Base-by-base conservation (phyloP, 2,329 filamentous ascomycete species). In the Onygena corvina region DNA sequence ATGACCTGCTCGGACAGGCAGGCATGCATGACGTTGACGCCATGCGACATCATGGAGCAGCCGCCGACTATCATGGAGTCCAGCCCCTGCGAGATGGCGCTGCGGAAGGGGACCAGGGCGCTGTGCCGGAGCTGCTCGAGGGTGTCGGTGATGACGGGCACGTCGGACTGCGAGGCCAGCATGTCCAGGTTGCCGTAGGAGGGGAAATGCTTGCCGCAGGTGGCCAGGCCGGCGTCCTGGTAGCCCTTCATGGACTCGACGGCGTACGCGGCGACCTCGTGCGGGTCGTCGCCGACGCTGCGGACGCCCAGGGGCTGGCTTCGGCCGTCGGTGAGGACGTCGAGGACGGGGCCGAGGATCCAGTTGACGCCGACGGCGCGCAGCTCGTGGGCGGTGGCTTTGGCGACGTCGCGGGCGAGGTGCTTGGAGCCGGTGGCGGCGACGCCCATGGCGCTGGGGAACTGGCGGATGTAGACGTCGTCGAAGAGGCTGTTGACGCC, bases 21-120 rank as follows among this genome's bases (percentile, higher is more conserved):
- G 25, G 90, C 90, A 64, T 96, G 90, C 76, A 93, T 93, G 45
- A 94, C 87, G 60, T 94, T 93, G 74, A 95, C 84, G 14, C 86
- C 88, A 31, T 85, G 80, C 50, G 90, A 94, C 4, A 86, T 84
- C 70, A 96, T 94, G 20, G 86, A 88, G 59, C 89, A 94, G 12
- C 90, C 90, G 23, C 90, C 90, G 6, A 96, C 86, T 73, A 96
- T 94, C 80, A 96, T 94, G 27, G 86, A 84, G 66, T 95, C 90
- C 11, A 96, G 69, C 0, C 90, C 89, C 45, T 86, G 83, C 12
- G 80, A 76, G 55, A 95, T 89, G 9, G 90, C 88, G 63, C 92
- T 92, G 48, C 88, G 80, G 62, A 95, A 96, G 0, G 90, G 90
- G 3, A 95, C 83, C 27, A 96, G 71, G 23, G 90, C 90, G 58